Base-by-base conservation (phyloP, 805 yeast species). In the Wickerhamomyces ciferrii region DNA sequence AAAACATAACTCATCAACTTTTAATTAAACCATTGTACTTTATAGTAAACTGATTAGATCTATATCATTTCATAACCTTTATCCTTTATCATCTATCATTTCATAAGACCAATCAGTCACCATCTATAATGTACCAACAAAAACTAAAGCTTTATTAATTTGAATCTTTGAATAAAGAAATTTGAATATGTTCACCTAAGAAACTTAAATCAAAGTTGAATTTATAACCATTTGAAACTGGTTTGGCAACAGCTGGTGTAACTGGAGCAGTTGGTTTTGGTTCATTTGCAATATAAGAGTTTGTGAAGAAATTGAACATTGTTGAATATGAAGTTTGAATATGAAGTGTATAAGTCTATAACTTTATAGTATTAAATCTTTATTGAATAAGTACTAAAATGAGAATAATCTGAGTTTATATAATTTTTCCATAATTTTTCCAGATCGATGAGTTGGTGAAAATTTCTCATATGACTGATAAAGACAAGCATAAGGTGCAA, bases 181-280 rank as follows among this genome's bases (percentile, higher is more conserved):
- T 18, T 31, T 47, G 46, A 24, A 52, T 39, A 4, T 41, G 13
- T 43, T 52, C 53, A 32, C 45, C 43, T n/a, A 44, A 42, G 43
- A 47, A 47, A 27, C 53, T 49, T 21, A 49, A 31, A 35, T 52
- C 43, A 47, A 46, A 47, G 44, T 49, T 52, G 44, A 43, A 49
- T 39, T 44, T 46, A 43, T 39, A 50, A 14, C 53, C 48, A 27
- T 42, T 42, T 6, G 43, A 32, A 7, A 17, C 32, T 20, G 34
- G 24, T 15, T 27, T 11, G n/a, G 34, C 40, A 17, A 39, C 24
- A 9, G 45, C 21, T 29, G 37, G 18, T 8, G 41, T 15, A 21
- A 37, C 7, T 8, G 23, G 20, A 38, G 38, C 18, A 5, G 19
- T 23, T 24, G 44, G 25, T 21, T 31, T 37, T 14, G 44, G 11